These are phyloP conservation scores for Nemania sp. DNA, from an alignment of 2,329 filamentous ascomycete species.

Conservation along the genomic window DNA sequence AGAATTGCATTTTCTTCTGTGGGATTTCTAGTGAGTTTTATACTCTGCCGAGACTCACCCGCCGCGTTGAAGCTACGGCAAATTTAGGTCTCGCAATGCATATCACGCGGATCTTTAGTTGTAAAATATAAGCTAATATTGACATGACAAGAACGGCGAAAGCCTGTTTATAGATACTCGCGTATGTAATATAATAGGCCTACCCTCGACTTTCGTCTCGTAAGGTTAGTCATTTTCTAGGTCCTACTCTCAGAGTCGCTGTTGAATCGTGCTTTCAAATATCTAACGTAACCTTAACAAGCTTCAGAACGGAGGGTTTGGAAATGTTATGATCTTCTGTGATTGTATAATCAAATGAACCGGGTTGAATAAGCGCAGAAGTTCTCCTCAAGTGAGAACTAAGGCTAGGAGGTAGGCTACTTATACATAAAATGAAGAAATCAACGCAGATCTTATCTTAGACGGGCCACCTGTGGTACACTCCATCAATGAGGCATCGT, in stretches of 20 bases:
- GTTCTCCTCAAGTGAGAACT: too few species aligned
- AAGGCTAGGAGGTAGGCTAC: too few species aligned
- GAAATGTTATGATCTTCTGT: too few species aligned
- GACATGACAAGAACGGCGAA: background rate
- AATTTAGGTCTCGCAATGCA: slow-evolving; percentile 6
- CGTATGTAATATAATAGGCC: background rate
- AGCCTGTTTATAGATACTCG: background rate
- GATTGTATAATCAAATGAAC: too few species aligned
- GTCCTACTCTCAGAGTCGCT: background rate
- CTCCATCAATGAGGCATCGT: too few species aligned
- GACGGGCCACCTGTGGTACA: too few species aligned
- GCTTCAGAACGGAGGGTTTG: too few species aligned
- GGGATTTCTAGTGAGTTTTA: background rate
- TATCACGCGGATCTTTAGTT: slow-evolving; percentile 2
- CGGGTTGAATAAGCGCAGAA: too few species aligned
- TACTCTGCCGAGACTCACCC: background rate
- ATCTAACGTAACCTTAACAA: too few species aligned
- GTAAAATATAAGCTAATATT: slow-evolving; percentile 3
- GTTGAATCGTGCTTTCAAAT: background rate
- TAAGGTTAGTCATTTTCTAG: slow-evolving; percentile 54
- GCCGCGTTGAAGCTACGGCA: background rate
- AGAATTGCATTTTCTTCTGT: background rate
- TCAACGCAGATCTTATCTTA: too few species aligned
- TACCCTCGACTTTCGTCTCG: background rate
- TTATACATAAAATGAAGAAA: too few species aligned